phyloP scores from a whole-genome alignment of 2,329 filamentous ascomycete species.

The Venturia pyrina region DNA sequence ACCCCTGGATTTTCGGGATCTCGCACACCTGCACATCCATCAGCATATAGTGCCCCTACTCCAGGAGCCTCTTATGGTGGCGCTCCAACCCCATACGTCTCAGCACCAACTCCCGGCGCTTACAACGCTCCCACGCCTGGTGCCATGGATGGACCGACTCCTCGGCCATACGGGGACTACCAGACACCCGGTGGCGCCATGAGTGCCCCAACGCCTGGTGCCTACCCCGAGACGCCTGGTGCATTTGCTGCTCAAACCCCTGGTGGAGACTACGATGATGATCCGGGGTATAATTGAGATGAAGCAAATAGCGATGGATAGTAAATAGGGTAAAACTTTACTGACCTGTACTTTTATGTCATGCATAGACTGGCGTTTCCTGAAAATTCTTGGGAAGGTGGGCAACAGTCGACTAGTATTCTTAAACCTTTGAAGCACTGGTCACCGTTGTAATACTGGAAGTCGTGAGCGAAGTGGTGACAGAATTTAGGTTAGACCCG shows the following conservation, averaged over 20 bases:
- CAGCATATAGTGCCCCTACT: conserved; percentile 46
- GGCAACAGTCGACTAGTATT: neutral
- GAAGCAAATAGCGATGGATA: neutral
- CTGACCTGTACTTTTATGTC: neutral
- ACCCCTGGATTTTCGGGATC: neutral
- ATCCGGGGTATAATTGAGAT: conserved; percentile 11
- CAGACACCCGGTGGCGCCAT: conserved; percentile 16
- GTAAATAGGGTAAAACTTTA: neutral
- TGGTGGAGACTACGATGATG: conserved; percentile 26
- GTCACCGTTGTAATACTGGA: neutral
- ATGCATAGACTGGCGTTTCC: neutral
- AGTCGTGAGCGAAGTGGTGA: neutral
- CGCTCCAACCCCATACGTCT: conserved; percentile 36
- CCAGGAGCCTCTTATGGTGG: conserved; percentile 27
- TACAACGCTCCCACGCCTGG: conserved; percentile 42
- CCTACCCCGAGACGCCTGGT: conserved; percentile 30
- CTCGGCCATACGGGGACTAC: conserved; percentile 16
- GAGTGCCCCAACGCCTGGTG: conserved; percentile 44
- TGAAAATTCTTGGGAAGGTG: neutral
- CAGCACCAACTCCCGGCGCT: conserved; percentile 36
- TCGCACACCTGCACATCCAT: conserved; percentile 12
- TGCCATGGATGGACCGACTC: conserved; percentile 18
- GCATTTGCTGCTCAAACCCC: conserved; percentile 45
- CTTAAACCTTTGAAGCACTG: neutral
- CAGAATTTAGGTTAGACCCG: neutral